Evolutionary conservation across 2,329 filamentous ascomycete species (phyloP).

Genomic region (Aureobasidium sp.): DNA sequence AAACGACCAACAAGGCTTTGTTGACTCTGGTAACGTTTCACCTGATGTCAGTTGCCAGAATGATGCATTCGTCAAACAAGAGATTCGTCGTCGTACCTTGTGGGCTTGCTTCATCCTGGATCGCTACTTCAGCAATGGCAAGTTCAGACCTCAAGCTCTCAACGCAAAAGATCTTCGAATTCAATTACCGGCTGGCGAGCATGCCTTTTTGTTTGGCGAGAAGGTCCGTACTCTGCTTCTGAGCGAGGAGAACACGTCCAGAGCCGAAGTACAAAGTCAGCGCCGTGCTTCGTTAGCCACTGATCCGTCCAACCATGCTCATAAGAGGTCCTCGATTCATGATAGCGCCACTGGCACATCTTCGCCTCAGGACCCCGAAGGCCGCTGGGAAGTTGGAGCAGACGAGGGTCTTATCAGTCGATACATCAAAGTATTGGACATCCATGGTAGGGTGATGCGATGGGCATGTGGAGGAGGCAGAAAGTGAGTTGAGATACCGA

Average conservation of each 20-base stretch:
- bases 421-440: constrained; percentile 48
- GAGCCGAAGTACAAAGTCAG: constrained; percentile 36
- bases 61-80: constrained; percentile 50
- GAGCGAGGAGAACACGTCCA: constrained; percentile 30
- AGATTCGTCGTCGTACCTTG: constrained; percentile 62
- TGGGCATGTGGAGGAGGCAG: constrained; percentile 55
- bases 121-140: constrained; percentile 59
- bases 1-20: neutral
- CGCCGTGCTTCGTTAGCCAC: constrained; percentile 41
- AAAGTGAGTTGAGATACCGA: constrained; percentile 33
- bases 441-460: constrained; percentile 49
- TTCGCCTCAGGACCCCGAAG: constrained; percentile 31
- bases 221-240: constrained; percentile 49
- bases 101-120: constrained; percentile 71
- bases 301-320: constrained; percentile 19
- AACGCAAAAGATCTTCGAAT: constrained; percentile 54
- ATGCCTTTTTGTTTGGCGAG: constrained; percentile 56
- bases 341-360: constrained; percentile 11
- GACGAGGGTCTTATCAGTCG: constrained; percentile 43
- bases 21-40: neutral
- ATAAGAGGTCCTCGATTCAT: neutral
- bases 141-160: constrained; percentile 54
- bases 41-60: constrained; percentile 20
- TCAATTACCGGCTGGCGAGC: constrained; percentile 61
- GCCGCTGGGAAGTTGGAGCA: constrained; percentile 46